Evolutionary conservation across 805 yeast genomes (phyloP).

Genomic region (Blastobotrys parvus): DNA sequence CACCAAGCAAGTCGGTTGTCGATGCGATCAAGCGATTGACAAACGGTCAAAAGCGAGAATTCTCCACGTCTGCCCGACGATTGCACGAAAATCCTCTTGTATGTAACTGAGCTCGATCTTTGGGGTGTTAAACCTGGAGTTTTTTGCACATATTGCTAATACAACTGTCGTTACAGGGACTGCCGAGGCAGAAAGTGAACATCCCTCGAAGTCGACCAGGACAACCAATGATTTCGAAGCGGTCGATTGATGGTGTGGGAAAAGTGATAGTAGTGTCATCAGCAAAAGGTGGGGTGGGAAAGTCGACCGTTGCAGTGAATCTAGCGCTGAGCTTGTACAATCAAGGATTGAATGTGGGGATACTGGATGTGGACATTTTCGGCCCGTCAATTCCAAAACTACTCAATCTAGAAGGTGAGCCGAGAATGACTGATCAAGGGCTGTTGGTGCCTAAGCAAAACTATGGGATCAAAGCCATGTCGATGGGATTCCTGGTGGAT

Average conservation of each 20-base stretch:
- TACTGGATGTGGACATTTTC: slow-evolving; percentile 73
- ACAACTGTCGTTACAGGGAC: slow-evolving; percentile 28
- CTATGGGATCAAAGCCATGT: slow-evolving; percentile 76
- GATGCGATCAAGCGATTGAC: slow-evolving; percentile 17
- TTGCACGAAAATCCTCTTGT: slow-evolving; percentile 48
- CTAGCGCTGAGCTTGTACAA: slow-evolving; percentile 53
- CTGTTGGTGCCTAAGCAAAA: slow-evolving; percentile 58
- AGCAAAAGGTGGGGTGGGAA: slow-evolving; percentile 79
- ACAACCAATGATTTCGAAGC: slow-evolving; percentile 29
- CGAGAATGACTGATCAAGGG: slow-evolving; percentile 45
- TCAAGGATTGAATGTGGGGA: slow-evolving; percentile 50
- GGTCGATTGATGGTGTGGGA: slow-evolving; percentile 50
- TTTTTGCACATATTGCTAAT: not conserved
- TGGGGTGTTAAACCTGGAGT: not conserved
- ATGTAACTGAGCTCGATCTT: slow-evolving; percentile 23
- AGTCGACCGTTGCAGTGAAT: slow-evolving; percentile 63
- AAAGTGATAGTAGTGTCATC: slow-evolving; percentile 61
- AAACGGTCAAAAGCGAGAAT: slow-evolving; percentile 17
- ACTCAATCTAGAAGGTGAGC: slow-evolving; percentile 62
- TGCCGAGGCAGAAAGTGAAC: slow-evolving; percentile 26
- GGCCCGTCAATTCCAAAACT: slow-evolving; percentile 79
- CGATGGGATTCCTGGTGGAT: slow-evolving; percentile 76
- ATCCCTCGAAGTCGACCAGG: slow-evolving; percentile 46
- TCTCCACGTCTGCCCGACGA: slow-evolving; percentile 18
- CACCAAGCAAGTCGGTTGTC: slow-evolving; percentile 24